A percentile compares a stretch with the other conserved stretches of the same genome.
Conservation (phyloP, 2,329 filamentous ascomycete genomes). For the Pseudogymnoascus sp. region DNA sequence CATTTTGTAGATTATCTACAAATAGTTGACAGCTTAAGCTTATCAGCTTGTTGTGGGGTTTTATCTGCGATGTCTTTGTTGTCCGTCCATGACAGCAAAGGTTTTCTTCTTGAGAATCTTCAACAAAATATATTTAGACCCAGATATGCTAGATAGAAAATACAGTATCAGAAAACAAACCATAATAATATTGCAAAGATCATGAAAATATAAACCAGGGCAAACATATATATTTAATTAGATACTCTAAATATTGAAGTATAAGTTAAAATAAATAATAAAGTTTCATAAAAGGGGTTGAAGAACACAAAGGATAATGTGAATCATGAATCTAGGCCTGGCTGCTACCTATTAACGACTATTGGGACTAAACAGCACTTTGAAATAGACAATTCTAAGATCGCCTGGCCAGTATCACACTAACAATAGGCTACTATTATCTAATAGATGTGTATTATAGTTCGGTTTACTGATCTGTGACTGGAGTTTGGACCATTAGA, state of each 20-base stretch:
- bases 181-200: too few species aligned
- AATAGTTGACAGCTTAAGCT: background rate
- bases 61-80: background rate
- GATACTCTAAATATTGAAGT: background rate
- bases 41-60: background rate
- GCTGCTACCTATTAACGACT: background rate
- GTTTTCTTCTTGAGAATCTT: background rate
- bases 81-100: background rate
- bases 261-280: background rate
- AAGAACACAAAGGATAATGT: background rate
- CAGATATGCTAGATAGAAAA: too few species aligned
- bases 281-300: background rate
- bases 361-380: too few species aligned
- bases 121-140: too few species aligned
- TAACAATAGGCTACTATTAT: too few species aligned
- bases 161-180: too few species aligned
- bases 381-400: too few species aligned
- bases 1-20: background rate
- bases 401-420: too few species aligned
- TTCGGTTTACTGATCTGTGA: slow-evolving; percentile 8
- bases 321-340: background rate
- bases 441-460: too few species aligned
- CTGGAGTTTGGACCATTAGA: slow-evolving; percentile 35
- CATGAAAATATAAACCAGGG: background rate
- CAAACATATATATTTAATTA: too few species aligned